A percentile compares a stretch with the other conserved stretches of the same genome.
These are phyloP conservation scores for Antonospora locustae DNA, from an alignment of 371 early-diverging fungal species.

Conservation along the genomic window DNA sequence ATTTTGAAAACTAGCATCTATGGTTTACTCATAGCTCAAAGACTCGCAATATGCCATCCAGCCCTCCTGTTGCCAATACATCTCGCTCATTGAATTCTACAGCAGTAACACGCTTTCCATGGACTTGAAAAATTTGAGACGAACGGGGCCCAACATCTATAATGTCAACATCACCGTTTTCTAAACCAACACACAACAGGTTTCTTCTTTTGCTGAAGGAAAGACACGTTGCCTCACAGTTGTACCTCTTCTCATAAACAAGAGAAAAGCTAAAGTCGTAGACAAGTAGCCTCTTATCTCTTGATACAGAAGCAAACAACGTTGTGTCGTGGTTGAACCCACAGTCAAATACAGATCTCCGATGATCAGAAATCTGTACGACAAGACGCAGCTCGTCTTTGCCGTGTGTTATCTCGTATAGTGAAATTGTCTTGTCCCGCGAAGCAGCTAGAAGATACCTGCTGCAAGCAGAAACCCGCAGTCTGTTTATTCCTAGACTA, in stretches of 20 bases:
- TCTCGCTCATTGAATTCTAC: slow-evolving; percentile 22
- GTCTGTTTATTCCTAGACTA: slow-evolving; percentile 27
- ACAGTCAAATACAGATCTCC: slow-evolving; percentile 31
- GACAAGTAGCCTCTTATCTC: slow-evolving; percentile 38
- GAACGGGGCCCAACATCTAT: too few relatives aligned
- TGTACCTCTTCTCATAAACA: slow-evolving; percentile 1
- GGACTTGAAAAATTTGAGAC: too few relatives aligned
- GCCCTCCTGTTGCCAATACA: slow-evolving; percentile 24
- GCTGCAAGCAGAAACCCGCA: slow-evolving; percentile 20
- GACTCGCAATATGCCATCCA: slow-evolving; percentile 25
- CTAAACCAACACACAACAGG: slow-evolving; percentile 20
- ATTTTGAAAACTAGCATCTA: too few relatives aligned
- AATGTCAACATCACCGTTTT: slow-evolving; percentile 16
- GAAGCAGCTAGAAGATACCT: slow-evolving; percentile 30
- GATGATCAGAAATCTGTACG: slow-evolving; percentile 26
- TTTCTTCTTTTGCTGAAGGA: slow-evolving; percentile 15
- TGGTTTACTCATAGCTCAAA: slow-evolving; percentile 9
- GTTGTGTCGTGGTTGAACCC: slow-evolving; percentile 15
- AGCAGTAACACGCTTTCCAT: slow-evolving; percentile 15
- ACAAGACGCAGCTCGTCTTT: slow-evolving; percentile 7
- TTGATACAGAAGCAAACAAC: slow-evolving; percentile 37
- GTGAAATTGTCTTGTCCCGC: slow-evolving; percentile 35
- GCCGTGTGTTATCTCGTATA: slow-evolving; percentile 21
- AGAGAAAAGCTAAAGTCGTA: slow-evolving; percentile 19
- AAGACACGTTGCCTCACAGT: slow-evolving; percentile 32